Evolutionary conservation across 1,139 yeast species (phyloP).

Genomic region (Arxiozyma slooffiae): DNA sequence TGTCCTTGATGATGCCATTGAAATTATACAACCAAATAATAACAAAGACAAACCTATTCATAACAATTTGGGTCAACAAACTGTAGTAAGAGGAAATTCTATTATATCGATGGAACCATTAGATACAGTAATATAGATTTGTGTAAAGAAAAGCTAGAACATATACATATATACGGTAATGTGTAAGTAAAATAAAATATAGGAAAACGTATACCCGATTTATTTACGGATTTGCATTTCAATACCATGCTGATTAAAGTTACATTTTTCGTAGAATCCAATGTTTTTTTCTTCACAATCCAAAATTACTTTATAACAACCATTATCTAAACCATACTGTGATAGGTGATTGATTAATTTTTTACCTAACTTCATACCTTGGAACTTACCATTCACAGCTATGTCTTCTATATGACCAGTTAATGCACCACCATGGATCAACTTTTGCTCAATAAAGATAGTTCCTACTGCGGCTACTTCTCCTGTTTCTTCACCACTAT

Average conservation of each 20-base stretch:
- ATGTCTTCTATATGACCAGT: slow-evolving; percentile 97
- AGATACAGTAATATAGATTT: slow-evolving; percentile 22
- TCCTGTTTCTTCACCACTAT: slow-evolving; percentile 17
- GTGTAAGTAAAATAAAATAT: too few relatives aligned
- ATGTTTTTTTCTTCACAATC: slow-evolving; percentile 81
- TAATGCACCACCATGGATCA: slow-evolving; percentile 67
- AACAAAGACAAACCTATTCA: slow-evolving; percentile 40
- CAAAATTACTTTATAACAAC: slow-evolving; percentile 81
- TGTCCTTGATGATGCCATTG: slow-evolving; percentile 66
- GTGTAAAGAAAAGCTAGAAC: background rate
- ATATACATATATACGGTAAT: background rate
- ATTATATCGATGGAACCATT: slow-evolving; percentile 45
- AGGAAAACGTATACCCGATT: background rate
- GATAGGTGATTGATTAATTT: slow-evolving; percentile 55
- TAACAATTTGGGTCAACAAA: slow-evolving; percentile 25
- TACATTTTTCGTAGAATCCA: slow-evolving; percentile 85
- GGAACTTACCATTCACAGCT: slow-evolving; percentile 65
- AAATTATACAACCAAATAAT: slow-evolving; percentile 30
- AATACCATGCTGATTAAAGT: slow-evolving; percentile 52
- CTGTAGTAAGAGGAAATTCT: slow-evolving; percentile 54
- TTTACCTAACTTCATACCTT: slow-evolving; percentile 74
- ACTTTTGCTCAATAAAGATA: slow-evolving; percentile 49
- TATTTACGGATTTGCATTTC: slow-evolving; percentile 46
- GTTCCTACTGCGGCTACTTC: slow-evolving; percentile 41
- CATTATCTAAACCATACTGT: slow-evolving; percentile 45